Conservation (phyloP, 371 early-diverging fungal species). For the Circinella umbellata region DNA sequence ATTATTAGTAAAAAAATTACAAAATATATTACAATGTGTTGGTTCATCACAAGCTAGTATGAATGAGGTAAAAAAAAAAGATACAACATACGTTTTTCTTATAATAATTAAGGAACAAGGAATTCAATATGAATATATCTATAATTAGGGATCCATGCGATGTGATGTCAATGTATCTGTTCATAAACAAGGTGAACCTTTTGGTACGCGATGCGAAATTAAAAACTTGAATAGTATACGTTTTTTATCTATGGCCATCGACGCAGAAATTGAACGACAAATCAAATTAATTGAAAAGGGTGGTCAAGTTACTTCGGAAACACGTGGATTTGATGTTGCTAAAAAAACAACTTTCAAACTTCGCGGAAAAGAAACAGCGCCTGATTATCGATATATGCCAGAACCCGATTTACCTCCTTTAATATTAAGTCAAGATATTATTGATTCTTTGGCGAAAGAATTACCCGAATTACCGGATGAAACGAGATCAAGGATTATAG, state of each 20-base stretch:
- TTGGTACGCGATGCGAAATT: constrained; percentile 82
- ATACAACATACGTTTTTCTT: not conserved
- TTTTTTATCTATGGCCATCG: constrained; percentile 72
- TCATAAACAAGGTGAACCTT: constrained; percentile 49
- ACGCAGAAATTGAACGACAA: constrained; percentile 83
- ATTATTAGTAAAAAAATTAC: constrained; percentile 77
- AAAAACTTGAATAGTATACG: constrained; percentile 90
- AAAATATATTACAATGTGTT: constrained; percentile 71
- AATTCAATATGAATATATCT: not conserved
- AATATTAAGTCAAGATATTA: constrained; percentile 50
- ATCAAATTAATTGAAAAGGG: constrained; percentile 63
- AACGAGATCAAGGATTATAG: constrained; percentile 62
- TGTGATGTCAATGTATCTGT: constrained; percentile 95
- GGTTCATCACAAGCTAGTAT: constrained; percentile 81
- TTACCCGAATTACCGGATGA: constrained; percentile 81
- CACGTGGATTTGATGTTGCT: constrained; percentile 77
- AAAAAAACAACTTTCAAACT: constrained; percentile 67
- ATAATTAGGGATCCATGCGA: constrained; percentile 78
- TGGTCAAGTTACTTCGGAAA: constrained; percentile 66
- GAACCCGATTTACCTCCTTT: constrained; percentile 87
- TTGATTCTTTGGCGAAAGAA: constrained; percentile 41
- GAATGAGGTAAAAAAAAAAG: constrained; percentile 68
- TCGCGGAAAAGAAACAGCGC: constrained; percentile 82
- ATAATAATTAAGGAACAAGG: not conserved
- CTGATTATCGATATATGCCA: constrained; percentile 93